phyloP scores from a whole-genome alignment of 2,329 filamentous ascomycete genomes.

The Venturia asperata region DNA sequence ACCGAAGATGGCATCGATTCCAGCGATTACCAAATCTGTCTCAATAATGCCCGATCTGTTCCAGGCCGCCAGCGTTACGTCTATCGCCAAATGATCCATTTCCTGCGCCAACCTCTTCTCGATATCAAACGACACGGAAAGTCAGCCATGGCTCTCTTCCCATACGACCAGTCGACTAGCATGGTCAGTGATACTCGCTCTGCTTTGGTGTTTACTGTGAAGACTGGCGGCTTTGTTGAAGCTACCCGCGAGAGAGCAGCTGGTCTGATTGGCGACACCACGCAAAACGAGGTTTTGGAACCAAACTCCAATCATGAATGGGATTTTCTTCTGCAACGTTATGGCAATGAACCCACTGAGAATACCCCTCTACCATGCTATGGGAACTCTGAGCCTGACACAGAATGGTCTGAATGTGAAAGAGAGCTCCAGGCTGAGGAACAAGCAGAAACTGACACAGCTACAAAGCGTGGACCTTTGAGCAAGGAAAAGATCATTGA shows the following conservation, averaged over 20 bases:
- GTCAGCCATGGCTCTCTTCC: slow-evolving; percentile 27
- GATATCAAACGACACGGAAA: slow-evolving; percentile 24
- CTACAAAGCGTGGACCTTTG: slow-evolving; percentile 22
- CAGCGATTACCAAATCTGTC: slow-evolving; percentile 19
- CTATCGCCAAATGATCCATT: slow-evolving; percentile 26
- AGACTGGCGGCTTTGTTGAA: slow-evolving; percentile 20
- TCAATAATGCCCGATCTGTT: not conserved
- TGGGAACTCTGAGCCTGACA: slow-evolving; percentile 41
- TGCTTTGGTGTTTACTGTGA: slow-evolving; percentile 27
- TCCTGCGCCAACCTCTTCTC: slow-evolving; percentile 23
- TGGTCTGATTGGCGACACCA: slow-evolving; percentile 22
- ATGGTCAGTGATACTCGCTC: slow-evolving; percentile 24
- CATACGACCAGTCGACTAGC: slow-evolving; percentile 25
- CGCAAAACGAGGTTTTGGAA: slow-evolving; percentile 24
- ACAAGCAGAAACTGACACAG: slow-evolving; percentile 40
- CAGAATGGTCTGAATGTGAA: slow-evolving; percentile 22
- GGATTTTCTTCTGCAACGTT: slow-evolving; percentile 37
- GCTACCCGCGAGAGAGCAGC: slow-evolving; percentile 27
- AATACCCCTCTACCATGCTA: slow-evolving; percentile 40
- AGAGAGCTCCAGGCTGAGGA: slow-evolving; percentile 36
- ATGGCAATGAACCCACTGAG: slow-evolving; percentile 38
- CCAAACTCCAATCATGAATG: slow-evolving; percentile 23
- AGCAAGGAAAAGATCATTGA: slow-evolving; percentile 42
- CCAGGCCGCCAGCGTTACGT: slow-evolving; percentile 26
- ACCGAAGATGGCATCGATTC: slow-evolving; percentile 20